Conservation (phyloP, 2,329 filamentous ascomycete genomes). For the Setomelanomma holmii region DNA sequence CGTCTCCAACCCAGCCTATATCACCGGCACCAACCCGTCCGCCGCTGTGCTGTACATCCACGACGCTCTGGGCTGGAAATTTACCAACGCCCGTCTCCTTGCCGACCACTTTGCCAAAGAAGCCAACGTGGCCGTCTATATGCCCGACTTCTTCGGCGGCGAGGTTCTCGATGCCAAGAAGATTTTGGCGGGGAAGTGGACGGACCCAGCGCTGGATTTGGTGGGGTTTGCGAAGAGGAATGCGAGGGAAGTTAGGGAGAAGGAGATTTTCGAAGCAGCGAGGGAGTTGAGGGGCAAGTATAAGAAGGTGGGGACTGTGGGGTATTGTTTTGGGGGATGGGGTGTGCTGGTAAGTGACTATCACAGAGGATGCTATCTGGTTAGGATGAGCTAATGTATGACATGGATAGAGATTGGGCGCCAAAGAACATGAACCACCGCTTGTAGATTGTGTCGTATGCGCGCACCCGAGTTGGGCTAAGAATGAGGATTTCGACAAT, state of each 20-base stretch:
- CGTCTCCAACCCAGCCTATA: conserved; percentile 46
- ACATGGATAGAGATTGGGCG: conserved; percentile 15
- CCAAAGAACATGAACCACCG: conserved; percentile 2
- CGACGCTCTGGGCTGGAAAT: conserved; percentile 54
- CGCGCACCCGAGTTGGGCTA: conserved; percentile 26
- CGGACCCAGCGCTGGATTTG: conserved; percentile 48
- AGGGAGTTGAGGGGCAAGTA: neutral
- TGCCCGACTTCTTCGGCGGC: conserved; percentile 51
- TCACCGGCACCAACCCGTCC: conserved; percentile 47
- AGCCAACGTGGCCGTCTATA: conserved; percentile 51
- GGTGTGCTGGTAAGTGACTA: conserved; percentile 12
- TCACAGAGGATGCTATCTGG: neutral
- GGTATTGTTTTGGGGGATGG: conserved; percentile 56
- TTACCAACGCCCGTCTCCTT: conserved; percentile 52
- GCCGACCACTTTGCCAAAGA: conserved; percentile 53
- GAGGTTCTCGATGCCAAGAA: conserved; percentile 12
- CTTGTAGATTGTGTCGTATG: conserved; percentile 31
- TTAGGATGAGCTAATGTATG: neutral
- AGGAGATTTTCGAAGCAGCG: conserved; percentile 34
- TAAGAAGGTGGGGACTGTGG: conserved; percentile 25
- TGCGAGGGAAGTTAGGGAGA: conserved; percentile 42
- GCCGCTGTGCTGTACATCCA: conserved; percentile 49
- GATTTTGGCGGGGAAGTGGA: conserved; percentile 12
- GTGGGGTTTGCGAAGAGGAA: conserved; percentile 45
- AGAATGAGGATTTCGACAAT: conserved; percentile 24